These are phyloP conservation scores for Pseudozyma flocculosa DNA, from an alignment of 1,284 basidiomycete genomes.

Conservation along the genomic window DNA sequence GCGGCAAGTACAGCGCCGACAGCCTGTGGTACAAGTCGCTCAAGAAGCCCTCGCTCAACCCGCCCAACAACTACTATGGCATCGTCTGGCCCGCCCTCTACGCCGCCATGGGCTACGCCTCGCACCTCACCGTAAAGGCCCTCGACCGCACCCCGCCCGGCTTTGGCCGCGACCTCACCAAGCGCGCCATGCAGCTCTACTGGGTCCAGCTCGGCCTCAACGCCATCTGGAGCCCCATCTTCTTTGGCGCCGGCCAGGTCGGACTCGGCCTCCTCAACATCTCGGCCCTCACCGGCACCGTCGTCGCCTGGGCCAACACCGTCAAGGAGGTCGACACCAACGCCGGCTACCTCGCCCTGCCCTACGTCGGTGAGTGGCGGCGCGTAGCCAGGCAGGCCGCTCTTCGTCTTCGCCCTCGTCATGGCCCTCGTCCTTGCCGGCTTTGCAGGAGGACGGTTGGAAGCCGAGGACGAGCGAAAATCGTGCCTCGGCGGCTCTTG, in stretches of 20 bases:
- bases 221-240: conserved; percentile 70
- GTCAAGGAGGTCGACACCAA: conserved; percentile 53
- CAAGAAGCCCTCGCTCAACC: conserved; percentile 44
- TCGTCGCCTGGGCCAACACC: conserved; percentile 60
- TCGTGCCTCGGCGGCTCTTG: too few relatives aligned
- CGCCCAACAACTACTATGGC: conserved; percentile 32
- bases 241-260: conserved; percentile 64
- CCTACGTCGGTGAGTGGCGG: conserved; percentile 19
- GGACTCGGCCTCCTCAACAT: conserved; percentile 67
- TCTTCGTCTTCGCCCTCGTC: too few relatives aligned
- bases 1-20: conserved; percentile 37
- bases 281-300: conserved; percentile 66
- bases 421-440: too few relatives aligned
- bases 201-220: conserved; percentile 72
- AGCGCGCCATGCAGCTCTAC: conserved; percentile 67
- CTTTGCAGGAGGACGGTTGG: too few relatives aligned
- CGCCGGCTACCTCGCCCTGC: conserved; percentile 31
- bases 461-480: too few relatives aligned
- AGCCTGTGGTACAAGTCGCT: conserved; percentile 46
- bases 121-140: conserved; percentile 63
- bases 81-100: conserved; percentile 66
- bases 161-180: conserved; percentile 61
- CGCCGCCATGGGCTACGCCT: conserved; percentile 69
- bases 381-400: too few relatives aligned
- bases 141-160: conserved; percentile 50